Conservation (phyloP, 257 asterid species). For the Solanum stenotomum region DNA sequence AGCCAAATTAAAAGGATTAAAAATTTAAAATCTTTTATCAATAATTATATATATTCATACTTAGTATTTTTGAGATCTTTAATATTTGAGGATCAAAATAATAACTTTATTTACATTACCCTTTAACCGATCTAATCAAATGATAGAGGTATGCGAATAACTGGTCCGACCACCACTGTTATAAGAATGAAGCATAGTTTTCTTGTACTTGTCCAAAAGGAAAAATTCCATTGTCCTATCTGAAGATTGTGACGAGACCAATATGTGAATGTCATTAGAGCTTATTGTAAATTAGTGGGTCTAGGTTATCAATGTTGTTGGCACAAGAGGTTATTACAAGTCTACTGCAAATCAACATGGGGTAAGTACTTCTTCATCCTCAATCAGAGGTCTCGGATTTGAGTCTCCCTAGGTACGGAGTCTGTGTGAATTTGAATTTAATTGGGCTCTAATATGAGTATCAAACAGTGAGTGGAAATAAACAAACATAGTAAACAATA, state of each 20-base stretch:
- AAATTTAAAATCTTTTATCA: no score
- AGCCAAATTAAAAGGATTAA: no score
- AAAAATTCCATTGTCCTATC: background rate
- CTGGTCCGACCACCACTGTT: background rate
- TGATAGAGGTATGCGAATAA: background rate
- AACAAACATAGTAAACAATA: no score
- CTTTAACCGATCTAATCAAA: background rate
- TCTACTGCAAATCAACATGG: background rate
- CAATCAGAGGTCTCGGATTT: accelerated
- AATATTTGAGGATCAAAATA: background rate
- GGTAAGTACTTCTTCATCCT: no score
- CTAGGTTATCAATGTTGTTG: background rate
- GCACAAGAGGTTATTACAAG: background rate
- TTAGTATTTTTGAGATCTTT: no score
- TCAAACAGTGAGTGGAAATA: background rate
- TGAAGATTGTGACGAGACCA: background rate
- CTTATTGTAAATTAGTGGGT: background rate
- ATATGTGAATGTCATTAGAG: background rate
- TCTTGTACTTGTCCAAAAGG: background rate
- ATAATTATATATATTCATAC: background rate
- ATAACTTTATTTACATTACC: background rate
- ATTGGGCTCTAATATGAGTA: no score
- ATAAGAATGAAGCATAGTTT: background rate
- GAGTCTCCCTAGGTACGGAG: accelerated
- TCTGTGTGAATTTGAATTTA: accelerated